Evolutionary conservation across 257 asterid species (phyloP).

Genomic region (Penstemon eatonii): DNA sequence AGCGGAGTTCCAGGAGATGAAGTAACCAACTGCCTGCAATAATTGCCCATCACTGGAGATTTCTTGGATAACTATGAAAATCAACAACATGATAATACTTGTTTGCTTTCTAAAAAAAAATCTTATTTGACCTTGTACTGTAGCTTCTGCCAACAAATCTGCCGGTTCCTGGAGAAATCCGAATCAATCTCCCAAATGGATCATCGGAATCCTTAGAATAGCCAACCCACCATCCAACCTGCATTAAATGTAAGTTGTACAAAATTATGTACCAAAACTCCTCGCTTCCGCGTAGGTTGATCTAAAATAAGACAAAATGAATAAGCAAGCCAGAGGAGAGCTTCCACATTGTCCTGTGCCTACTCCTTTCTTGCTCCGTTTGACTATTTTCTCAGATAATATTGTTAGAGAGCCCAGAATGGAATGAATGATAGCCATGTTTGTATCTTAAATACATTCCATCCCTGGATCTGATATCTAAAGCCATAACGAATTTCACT

Average conservation of each 20-base stretch:
- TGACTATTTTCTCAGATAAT: conserved; percentile 1
- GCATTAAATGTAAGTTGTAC: conserved; percentile 19
- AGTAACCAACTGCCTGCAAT: conserved; percentile 77
- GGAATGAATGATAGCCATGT: neutral
- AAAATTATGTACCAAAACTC: conserved; percentile 20
- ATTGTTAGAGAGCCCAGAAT: neutral
- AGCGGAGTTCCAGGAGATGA: conserved; percentile 95
- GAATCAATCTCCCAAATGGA: conserved; percentile 89
- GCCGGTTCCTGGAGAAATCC: conserved; percentile 83
- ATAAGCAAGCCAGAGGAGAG: conserved; percentile 21
- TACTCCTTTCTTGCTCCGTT: neutral
- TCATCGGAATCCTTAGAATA: conserved; percentile 79
- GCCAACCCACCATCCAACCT: conserved; percentile 99
- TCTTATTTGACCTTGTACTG: conserved; percentile 70
- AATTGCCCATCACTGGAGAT: conserved; percentile 25
- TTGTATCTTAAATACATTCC: too few relatives aligned
- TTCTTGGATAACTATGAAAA: conserved; percentile 17
- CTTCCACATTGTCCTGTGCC: conserved; percentile 18
- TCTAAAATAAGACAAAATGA: conserved; percentile 12
- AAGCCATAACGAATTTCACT: too few relatives aligned
- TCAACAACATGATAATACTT: neutral
- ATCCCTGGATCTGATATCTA: too few relatives aligned
- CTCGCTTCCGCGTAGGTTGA: conserved; percentile 17
- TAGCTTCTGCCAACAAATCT: conserved; percentile 84
- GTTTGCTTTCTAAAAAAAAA: neutral